Evolutionary conservation across 2,329 filamentous ascomycete species (phyloP).

Genomic region (Fusarium sp.): DNA sequence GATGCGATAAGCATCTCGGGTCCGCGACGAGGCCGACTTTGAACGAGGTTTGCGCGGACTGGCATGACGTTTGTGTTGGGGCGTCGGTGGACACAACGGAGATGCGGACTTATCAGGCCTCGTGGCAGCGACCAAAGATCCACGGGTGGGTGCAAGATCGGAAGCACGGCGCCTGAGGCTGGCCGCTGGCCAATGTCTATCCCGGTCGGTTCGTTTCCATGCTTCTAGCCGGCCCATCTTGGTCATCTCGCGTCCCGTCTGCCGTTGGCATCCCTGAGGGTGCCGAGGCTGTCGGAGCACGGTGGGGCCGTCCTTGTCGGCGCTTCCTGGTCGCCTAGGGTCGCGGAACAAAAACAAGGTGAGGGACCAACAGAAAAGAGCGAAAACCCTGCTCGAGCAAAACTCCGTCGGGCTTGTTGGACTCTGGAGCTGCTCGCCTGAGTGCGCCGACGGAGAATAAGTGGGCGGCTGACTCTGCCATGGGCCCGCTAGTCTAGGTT

Average conservation of each 20-base stretch:
- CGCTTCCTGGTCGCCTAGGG: conserved; percentile 7
- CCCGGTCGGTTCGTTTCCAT: conserved; percentile 18
- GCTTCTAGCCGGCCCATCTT: conserved; percentile 5
- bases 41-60: conserved; percentile 2
- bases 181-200: conserved; percentile 25
- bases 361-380: conserved; percentile 1
- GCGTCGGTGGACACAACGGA: conserved; percentile 1
- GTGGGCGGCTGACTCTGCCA: neutral
- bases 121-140: conserved; percentile 17
- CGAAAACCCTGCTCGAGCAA: conserved; percentile 10
- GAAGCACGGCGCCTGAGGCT: conserved; percentile 15
- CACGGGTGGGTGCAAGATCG: conserved; percentile 31
- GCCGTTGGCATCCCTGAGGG: neutral
- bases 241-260: conserved; percentile 34
- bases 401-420: conserved; percentile 37
- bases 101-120: conserved; percentile 4
- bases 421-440: conserved; percentile 7
- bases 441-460: conserved; percentile 7
- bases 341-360: conserved; percentile 11
- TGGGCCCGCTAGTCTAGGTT: neutral
- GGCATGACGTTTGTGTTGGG: conserved; percentile 16
- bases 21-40: conserved; percentile 22
- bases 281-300: neutral
- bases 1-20: conserved; percentile 17
- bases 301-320: conserved; percentile 10